A percentile compares a stretch with the other conserved stretches of the same genome.
Conservation (phyloP, 2,329 filamentous ascomycete genomes). For the Fusarium dlaminii region DNA sequence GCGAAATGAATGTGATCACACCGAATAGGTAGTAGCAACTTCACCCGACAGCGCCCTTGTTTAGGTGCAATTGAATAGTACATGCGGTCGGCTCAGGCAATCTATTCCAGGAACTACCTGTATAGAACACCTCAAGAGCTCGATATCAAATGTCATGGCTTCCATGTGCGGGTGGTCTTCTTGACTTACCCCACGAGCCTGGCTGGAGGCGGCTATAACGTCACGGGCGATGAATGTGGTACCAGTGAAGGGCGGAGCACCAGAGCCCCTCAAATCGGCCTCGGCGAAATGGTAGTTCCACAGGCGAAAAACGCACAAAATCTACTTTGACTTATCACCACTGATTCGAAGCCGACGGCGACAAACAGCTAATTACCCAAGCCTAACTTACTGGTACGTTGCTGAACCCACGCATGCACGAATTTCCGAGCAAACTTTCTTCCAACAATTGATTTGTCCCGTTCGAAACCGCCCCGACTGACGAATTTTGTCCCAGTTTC, state of each 20-base stretch:
- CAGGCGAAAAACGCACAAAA: slow-evolving; percentile 58
- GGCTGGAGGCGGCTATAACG: slow-evolving; percentile 22
- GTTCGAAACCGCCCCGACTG: slow-evolving; percentile 39
- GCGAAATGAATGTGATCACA: neutral
- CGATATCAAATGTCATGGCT: neutral
- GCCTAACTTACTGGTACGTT: slow-evolving; percentile 49
- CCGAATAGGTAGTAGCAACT: neutral
- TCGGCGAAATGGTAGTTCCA: slow-evolving; percentile 53
- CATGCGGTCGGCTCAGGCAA: neutral
- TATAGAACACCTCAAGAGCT: neutral
- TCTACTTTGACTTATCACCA: slow-evolving; percentile 51
- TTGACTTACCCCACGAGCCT: slow-evolving; percentile 34
- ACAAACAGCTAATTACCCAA: slow-evolving; percentile 49
- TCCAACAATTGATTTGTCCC: slow-evolving; percentile 32
- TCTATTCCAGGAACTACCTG: too few relatives aligned
- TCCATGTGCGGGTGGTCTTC: slow-evolving; percentile 11
- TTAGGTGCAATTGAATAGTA: neutral
- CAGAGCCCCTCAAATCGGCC: slow-evolving; percentile 23
- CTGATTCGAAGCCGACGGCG: slow-evolving; percentile 47
- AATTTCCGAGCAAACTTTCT: slow-evolving; percentile 11
- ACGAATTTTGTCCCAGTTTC: slow-evolving; percentile 43
- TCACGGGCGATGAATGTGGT: slow-evolving; percentile 32
- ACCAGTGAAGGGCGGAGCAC: slow-evolving; percentile 27
- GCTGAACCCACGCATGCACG: slow-evolving; percentile 29
- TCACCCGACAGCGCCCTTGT: neutral